Conservation (phyloP, 345 rosid species). For the Abelmoschus esculentus region DNA sequence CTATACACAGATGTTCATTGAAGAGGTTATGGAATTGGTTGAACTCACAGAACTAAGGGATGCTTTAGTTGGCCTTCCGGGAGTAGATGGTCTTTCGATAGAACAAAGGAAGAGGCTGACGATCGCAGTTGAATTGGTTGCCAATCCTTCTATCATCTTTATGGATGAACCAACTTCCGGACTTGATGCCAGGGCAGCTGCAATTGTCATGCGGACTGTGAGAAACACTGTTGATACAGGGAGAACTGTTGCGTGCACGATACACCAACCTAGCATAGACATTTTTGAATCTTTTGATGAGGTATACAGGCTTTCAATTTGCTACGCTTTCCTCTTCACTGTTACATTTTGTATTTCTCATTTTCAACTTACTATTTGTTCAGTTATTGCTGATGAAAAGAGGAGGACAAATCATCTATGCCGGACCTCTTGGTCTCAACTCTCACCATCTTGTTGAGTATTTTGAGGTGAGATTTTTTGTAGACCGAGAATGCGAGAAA, state of each 20-base stretch:
- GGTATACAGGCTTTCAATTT: constrained; percentile 22
- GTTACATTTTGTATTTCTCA: not conserved
- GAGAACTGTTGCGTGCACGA: constrained; percentile 79
- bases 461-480: constrained; percentile 43
- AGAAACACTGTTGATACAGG: constrained; percentile 84
- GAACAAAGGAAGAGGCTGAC: constrained; percentile 71
- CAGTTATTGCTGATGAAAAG: constrained; percentile 69
- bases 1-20: constrained; percentile 41
- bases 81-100: constrained; percentile 58
- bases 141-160: constrained; percentile 78
- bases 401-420: constrained; percentile 70
- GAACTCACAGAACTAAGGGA: constrained; percentile 34
- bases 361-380: not conserved
- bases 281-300: constrained; percentile 81
- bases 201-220: constrained; percentile 78
- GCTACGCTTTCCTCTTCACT: not conserved
- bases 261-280: constrained; percentile 89
- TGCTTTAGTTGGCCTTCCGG: constrained; percentile 40
- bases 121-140: constrained; percentile 68
- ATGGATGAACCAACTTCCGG: constrained; percentile 91
- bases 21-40: constrained; percentile 66
- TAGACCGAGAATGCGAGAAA: not conserved
- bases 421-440: constrained; percentile 57
- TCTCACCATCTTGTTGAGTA: constrained; percentile 54
- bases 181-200: constrained; percentile 88